phyloP scores from a whole-genome alignment of 1,139 yeast species.

The Suhomyces maxii region DNA sequence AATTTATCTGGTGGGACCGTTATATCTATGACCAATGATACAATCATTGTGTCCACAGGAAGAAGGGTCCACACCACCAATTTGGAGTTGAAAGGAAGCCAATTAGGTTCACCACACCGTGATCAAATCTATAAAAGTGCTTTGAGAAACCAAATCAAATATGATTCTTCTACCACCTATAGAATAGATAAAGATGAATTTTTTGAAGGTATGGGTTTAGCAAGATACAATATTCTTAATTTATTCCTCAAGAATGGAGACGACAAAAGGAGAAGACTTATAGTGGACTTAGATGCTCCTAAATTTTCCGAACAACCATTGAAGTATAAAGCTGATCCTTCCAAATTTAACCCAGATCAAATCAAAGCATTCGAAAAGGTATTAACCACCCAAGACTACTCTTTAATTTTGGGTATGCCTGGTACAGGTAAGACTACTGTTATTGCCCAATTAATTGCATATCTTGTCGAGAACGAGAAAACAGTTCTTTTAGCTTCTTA shows the following conservation, averaged over 20 bases:
- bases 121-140: constrained; percentile 50
- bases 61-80: constrained; percentile 52
- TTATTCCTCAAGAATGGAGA: constrained; percentile 62
- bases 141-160: constrained; percentile 1
- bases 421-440: constrained; percentile 98
- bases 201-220: constrained; percentile 71
- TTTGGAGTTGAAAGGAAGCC: constrained; percentile 40
- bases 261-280: constrained; percentile 48
- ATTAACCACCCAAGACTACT: constrained; percentile 67
- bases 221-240: constrained; percentile 73
- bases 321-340: constrained; percentile 16
- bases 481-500: constrained; percentile 79
- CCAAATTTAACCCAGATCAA: constrained; percentile 66
- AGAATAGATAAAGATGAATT: constrained; percentile 82
- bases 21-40: constrained; percentile 37
- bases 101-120: constrained; percentile 28
- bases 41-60: constrained; percentile 46
- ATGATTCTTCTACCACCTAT: constrained; percentile 31
- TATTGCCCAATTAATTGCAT: constrained; percentile 69
- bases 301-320: constrained; percentile 31
- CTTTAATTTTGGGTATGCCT: constrained; percentile 92
- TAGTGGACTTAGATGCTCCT: constrained; percentile 58
- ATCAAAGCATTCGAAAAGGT: constrained; percentile 63
- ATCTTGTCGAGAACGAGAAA: constrained; percentile 59
- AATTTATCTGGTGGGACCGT: constrained; percentile 69